Evolutionary conservation across 306 rosid genomes (phyloP).

Genomic region (Pueraria montana): DNA sequence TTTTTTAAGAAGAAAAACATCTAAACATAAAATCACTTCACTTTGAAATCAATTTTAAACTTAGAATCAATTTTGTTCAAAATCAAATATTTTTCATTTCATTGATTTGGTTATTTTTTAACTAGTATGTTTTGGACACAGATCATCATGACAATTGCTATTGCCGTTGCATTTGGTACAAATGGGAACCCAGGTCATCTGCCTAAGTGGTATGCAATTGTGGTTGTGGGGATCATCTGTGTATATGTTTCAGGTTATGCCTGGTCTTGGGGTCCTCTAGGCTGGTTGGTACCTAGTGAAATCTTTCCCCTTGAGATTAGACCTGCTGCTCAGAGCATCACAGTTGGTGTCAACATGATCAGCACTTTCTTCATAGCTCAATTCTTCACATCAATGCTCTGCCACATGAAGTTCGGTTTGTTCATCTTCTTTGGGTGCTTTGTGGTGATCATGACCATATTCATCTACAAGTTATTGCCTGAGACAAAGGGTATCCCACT

Average conservation of each 20-base stretch:
- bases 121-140: slow-evolving; percentile 33
- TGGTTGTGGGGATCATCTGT: slow-evolving; percentile 65
- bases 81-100: background rate
- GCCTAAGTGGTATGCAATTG: slow-evolving; percentile 59
- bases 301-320: slow-evolving; percentile 75
- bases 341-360: slow-evolving; percentile 71
- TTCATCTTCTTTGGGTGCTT: slow-evolving; percentile 74
- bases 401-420: slow-evolving; percentile 73
- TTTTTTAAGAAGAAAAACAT: background rate
- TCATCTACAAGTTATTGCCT: slow-evolving; percentile 65
- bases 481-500: slow-evolving; percentile 84
- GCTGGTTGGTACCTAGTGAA: slow-evolving; percentile 88
- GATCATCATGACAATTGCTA: slow-evolving; percentile 65
- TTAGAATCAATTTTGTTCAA: background rate
- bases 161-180: slow-evolving; percentile 69
- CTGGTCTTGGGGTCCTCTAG: slow-evolving; percentile 94
- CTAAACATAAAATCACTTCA: background rate
- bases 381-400: slow-evolving; percentile 72
- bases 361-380: slow-evolving; percentile 77
- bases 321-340: slow-evolving; percentile 71
- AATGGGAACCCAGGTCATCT: slow-evolving; percentile 68
- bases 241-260: slow-evolving; percentile 69
- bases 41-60: background rate
- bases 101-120: slow-evolving; percentile 9
- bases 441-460: slow-evolving; percentile 62